These are phyloP conservation scores for Fusarium sp. DNA, from an alignment of 2,329 filamentous ascomycete genomes.

Conservation along the genomic window DNA sequence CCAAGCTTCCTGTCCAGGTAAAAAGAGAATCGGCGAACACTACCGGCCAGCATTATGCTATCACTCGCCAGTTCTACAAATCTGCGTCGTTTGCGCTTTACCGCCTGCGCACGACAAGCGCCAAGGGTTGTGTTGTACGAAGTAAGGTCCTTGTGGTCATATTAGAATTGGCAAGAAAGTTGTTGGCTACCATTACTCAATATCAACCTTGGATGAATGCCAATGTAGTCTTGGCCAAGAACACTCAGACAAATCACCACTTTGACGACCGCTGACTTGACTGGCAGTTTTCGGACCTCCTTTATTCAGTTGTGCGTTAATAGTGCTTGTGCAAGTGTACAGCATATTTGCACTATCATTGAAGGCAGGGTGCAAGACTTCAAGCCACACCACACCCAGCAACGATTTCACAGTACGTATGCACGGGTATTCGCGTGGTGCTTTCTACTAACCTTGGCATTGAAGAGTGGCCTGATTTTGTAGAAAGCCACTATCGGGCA, in stretches of 20 bases:
- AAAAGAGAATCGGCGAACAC: slow-evolving; percentile 1
- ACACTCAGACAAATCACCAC: background rate
- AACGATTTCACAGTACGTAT: slow-evolving; percentile 25
- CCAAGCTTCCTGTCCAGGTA: slow-evolving; percentile 40
- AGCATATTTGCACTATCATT: background rate
- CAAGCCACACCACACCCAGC: slow-evolving; percentile 37
- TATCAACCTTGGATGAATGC: slow-evolving; percentile 3
- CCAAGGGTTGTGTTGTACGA: background rate
- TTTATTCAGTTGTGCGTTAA: background rate
- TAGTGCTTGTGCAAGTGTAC: background rate
- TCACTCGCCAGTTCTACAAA: background rate
- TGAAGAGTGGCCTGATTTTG: slow-evolving; percentile 37
- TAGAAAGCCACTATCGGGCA: slow-evolving; percentile 31
- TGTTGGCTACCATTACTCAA: background rate
- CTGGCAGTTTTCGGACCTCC: background rate
- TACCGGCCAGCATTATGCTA: background rate
- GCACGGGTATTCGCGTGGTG: background rate
- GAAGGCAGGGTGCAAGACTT: slow-evolving; percentile 22
- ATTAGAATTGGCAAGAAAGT: background rate
- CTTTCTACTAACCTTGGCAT: slow-evolving; percentile 26
- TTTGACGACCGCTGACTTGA: background rate
- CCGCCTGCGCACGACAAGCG: background rate
- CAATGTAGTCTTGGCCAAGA: background rate
- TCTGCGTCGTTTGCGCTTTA: slow-evolving; percentile 3
- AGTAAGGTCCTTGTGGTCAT: background rate